These are phyloP conservation scores for Daldinia caldariorum DNA, from an alignment of 495 filamentous ascomycete species.

Conservation along the genomic window DNA sequence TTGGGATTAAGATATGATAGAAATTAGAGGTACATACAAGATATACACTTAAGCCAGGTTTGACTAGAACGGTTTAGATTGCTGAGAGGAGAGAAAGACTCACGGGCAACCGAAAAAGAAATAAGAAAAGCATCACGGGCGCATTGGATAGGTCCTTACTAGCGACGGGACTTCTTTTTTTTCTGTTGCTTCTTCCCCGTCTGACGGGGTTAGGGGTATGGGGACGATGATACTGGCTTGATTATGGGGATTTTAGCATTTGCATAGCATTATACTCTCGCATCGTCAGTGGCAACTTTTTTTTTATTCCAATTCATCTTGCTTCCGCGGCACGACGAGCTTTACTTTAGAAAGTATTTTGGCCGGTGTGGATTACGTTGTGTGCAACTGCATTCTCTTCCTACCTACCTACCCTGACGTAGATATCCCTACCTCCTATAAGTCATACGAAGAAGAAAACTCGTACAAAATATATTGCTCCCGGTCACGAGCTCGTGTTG, in stretches of 20 bases:
- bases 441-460: neutral
- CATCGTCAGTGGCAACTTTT: neutral
- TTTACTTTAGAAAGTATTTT: neutral
- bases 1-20: neutral
- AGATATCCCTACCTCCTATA: neutral
- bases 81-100: slow-evolving; percentile 13
- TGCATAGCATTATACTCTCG: slow-evolving; percentile 21
- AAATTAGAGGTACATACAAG: neutral
- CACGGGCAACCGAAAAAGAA: slow-evolving; percentile 39
- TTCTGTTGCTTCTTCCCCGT: neutral
- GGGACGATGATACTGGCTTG: neutral
- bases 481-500: neutral
- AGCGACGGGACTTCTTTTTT: slow-evolving; percentile 6
- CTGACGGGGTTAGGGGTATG: neutral
- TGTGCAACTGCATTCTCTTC: slow-evolving; percentile 10
- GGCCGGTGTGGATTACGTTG: neutral
- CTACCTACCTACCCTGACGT: neutral
- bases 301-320: neutral
- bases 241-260: slow-evolving; percentile 6
- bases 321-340: neutral
- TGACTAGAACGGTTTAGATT: slow-evolving; percentile 15
- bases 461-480: neutral
- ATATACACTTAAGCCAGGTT: neutral
- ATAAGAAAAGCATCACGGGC: slow-evolving; percentile 19
- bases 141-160: slow-evolving; percentile 14